These are phyloP conservation scores for Aspergillus pseudonomiae DNA, from an alignment of 2,329 filamentous ascomycete species.

Conservation along the genomic window DNA sequence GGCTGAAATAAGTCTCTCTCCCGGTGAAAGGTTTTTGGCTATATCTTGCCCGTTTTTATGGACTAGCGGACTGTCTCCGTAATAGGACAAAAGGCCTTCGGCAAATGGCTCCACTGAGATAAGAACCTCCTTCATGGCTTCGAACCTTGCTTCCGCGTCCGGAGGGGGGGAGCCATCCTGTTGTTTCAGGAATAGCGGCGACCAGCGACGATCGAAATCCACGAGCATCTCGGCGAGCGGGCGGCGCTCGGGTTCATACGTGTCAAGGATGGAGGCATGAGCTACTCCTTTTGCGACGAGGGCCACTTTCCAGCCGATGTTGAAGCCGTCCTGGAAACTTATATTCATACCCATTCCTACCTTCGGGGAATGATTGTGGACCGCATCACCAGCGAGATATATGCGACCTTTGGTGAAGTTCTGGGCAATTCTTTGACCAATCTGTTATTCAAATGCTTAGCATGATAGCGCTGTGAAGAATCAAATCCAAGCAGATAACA, in stretches of 20 bases:
- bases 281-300: constrained; percentile 48
- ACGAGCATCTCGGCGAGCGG: constrained; percentile 68
- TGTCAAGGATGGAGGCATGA: constrained; percentile 47
- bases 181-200: constrained; percentile 7
- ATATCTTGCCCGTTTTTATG: constrained; percentile 5
- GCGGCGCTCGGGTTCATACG: constrained; percentile 56
- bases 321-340: constrained; percentile 56
- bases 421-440: constrained; percentile 15
- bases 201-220: constrained; percentile 55
- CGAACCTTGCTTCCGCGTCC: background rate
- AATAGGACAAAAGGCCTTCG: constrained; percentile 10
- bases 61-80: constrained; percentile 9
- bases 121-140: constrained; percentile 11
- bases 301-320: constrained; percentile 59
- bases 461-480: background rate
- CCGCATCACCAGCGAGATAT: constrained; percentile 15
- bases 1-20: constrained; percentile 26
- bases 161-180: background rate
- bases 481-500: background rate
- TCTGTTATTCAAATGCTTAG: background rate
- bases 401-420: constrained; percentile 13
- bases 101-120: constrained; percentile 5
- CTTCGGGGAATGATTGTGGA: constrained; percentile 18
- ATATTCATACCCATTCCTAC: constrained; percentile 16
- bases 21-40: constrained; percentile 7